A percentile compares a stretch with the other conserved stretches of the same genome.
Conservation (phyloP, 2,329 filamentous ascomycete species). For the Thielaviopsis cerberus region DNA sequence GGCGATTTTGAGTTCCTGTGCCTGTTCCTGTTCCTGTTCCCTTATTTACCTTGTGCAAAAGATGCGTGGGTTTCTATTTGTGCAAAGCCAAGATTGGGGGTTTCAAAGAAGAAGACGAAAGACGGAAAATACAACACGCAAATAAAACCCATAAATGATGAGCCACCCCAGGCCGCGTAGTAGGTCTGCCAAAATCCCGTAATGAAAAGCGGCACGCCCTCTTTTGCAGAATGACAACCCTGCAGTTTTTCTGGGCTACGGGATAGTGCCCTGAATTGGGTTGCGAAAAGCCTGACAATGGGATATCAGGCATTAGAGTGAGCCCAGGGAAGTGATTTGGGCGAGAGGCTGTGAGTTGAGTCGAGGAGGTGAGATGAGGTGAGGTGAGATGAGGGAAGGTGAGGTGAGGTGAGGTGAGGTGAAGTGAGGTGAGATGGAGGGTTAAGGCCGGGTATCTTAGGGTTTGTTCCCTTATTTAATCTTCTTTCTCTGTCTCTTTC, state of each 20-base stretch:
- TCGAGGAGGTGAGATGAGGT: too few relatives aligned
- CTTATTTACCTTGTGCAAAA: background rate
- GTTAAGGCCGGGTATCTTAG: too few relatives aligned
- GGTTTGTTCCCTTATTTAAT: too few relatives aligned
- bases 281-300: background rate
- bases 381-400: too few relatives aligned
- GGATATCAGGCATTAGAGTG: background rate
- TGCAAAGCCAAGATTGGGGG: background rate
- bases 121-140: background rate
- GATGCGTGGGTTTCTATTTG: background rate
- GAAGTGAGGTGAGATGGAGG: too few relatives aligned
- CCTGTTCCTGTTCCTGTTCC: background rate
- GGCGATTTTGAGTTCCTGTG: background rate
- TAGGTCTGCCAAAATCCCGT: background rate
- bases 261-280: background rate
- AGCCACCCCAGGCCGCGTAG: background rate
- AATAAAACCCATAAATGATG: background rate
- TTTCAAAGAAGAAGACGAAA: background rate
- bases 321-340: too few relatives aligned
- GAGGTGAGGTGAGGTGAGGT: background rate
- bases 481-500: too few relatives aligned
- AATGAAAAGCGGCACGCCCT: background rate
- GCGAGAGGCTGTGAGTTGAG: too few relatives aligned
- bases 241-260: background rate
- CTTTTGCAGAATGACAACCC: background rate